Evolutionary conservation across 768 basidiomycete species (phyloP), one percentile per base, ranked within the genome.

Genomic region (Solioccasus polychromus): DNA sequence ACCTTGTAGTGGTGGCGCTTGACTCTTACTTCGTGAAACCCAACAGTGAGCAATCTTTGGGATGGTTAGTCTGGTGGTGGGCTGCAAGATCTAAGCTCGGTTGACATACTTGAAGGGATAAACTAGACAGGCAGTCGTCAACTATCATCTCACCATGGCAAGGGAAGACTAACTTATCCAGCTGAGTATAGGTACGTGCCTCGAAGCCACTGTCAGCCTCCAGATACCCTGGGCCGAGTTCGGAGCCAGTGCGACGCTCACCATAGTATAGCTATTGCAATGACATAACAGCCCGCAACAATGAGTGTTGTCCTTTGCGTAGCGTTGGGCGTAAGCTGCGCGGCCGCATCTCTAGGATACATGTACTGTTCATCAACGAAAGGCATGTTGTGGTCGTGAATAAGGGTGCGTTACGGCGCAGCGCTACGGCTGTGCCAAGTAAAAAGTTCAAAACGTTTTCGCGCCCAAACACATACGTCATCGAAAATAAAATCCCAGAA

Each of bases 51-150:
- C 42, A 92, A 63, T 57, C 89, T 62, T 88, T 53, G 22, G 24
- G 41, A 51, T 8, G 24, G 60, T 64, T 39, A 64, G 58, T 38
- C 26, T 39, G 29, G n/a, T n/a, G n/a, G n/a, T n/a, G n/a, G n/a
- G n/a, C n/a, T 29, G 25, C 22, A 28, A 40, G 41, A 18, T 30
- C 29, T 6, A 17, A 11, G n/a, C 10, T 24, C 12, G 37, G n/a
- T 50, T n/a, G 44, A 64, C 82, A 68, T 68, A 90, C 90, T 92
- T 92, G 78, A 92, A 92, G 5, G 90, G 91, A 64, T 92, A 92
- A 60, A 92, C 89, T 92, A 41, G 35, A 44, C 15, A 29, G 26
- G 35, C 23, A 35, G 26, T n/a, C n/a, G 20, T 58, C 34, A 63
- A 53, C 39, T 19, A 40, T n/a, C 39, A 34, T 48, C 40, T 8